Percentiles rank a stretch among this genome's conserved stretches.
Conservation (phyloP, 2,329 filamentous ascomycete genomes). For the Colletotrichum cereale region DNA sequence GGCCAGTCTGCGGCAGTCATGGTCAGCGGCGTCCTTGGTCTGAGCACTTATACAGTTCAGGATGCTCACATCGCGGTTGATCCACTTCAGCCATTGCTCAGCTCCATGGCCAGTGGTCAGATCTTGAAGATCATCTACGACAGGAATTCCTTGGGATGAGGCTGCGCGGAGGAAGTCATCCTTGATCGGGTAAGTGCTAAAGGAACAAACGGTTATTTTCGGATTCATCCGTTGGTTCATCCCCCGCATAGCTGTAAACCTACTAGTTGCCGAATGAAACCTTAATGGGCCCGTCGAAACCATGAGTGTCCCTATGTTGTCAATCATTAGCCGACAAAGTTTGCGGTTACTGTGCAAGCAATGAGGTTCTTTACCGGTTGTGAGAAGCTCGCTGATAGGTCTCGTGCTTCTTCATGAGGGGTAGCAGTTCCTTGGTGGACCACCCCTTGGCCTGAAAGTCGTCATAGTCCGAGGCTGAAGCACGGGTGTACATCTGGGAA, state of each 20-base stretch:
- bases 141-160: conserved; percentile 79
- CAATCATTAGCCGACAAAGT: neutral
- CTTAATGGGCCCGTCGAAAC: conserved; percentile 84
- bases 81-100: conserved; percentile 90
- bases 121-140: conserved; percentile 83
- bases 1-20: conserved; percentile 65
- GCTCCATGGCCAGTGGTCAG: conserved; percentile 77
- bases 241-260: conserved; percentile 10
- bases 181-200: conserved; percentile 80
- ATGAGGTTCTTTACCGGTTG: conserved; percentile 59
- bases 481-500: conserved; percentile 77
- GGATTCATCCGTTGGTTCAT: neutral
- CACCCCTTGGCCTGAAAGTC: conserved; percentile 86
- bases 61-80: conserved; percentile 71
- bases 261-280: conserved; percentile 83
- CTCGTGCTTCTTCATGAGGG: conserved; percentile 85
- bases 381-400: conserved; percentile 78
- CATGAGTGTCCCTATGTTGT: conserved; percentile 72
- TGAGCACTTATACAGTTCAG: neutral
- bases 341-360: neutral
- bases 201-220: conserved; percentile 31
- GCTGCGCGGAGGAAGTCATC: conserved; percentile 82
- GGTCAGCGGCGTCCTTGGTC: conserved; percentile 1
- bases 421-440: conserved; percentile 80
- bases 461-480: conserved; percentile 80